Evolutionary conservation across 495 filamentous ascomycete genomes (phyloP).

Genomic region (Aspergillus homomorphus): DNA sequence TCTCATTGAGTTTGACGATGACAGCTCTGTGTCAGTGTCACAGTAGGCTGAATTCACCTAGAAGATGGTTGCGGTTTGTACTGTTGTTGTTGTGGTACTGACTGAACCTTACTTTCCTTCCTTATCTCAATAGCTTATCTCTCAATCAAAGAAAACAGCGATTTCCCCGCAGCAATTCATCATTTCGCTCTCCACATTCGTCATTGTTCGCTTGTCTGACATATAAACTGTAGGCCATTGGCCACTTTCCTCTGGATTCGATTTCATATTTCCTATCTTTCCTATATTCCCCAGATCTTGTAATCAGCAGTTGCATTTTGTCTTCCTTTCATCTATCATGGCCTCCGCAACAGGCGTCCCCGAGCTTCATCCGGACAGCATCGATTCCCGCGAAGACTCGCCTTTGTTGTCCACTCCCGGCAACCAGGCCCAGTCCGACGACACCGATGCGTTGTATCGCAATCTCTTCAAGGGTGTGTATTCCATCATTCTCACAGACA

Average conservation of each 20-base stretch:
- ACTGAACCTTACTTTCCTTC: not conserved
- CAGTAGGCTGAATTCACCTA: too few relatives aligned
- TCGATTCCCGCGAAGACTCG: conserved; percentile 57
- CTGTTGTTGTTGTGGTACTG: not conserved
- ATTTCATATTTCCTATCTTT: too few relatives aligned
- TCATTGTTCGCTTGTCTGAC: conserved; percentile 4
- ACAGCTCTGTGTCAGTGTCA: too few relatives aligned
- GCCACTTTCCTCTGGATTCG: not conserved
- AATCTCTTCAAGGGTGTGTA: conserved; percentile 77
- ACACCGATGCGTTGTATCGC: conserved; percentile 55
- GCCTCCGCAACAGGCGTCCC: conserved; percentile 55
- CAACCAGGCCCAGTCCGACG: conserved; percentile 62
- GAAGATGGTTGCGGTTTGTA: too few relatives aligned
- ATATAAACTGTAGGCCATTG: not conserved
- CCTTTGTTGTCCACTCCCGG: conserved; percentile 74
- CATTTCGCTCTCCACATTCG: not conserved
- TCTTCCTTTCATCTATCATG: conserved; percentile 33
- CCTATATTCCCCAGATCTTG: too few relatives aligned
- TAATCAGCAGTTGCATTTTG: not conserved
- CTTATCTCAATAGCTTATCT: not conserved
- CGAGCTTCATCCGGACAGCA: conserved; percentile 27
- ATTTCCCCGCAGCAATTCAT: not conserved
- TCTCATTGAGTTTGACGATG: too few relatives aligned
- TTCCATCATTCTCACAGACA: not conserved
- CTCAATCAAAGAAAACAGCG: not conserved